Evolutionary conservation across 1,139 yeast species (phyloP).

Genomic region (Sugiyamaella xylanicola): DNA sequence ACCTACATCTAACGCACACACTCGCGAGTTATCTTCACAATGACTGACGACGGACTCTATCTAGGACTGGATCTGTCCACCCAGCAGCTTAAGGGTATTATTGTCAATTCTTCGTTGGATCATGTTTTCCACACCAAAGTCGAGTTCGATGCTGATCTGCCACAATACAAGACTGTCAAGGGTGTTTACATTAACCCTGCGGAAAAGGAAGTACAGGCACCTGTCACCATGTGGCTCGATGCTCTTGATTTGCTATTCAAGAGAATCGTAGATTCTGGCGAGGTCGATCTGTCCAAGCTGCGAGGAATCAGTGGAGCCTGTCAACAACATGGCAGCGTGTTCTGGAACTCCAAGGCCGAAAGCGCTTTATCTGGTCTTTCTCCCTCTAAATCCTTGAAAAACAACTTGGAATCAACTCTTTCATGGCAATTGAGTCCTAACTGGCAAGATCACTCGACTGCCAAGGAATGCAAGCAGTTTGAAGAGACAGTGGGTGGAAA

Average conservation of each 20-base stretch:
- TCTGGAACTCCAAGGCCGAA: constrained; percentile 61
- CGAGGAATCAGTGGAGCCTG: constrained; percentile 80
- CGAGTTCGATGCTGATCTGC: constrained; percentile 69
- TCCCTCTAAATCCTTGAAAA: constrained; percentile 23
- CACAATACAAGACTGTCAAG: constrained; percentile 61
- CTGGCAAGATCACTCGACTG: constrained; percentile 95
- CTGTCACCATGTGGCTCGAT: constrained; percentile 88
- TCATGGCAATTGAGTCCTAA: constrained; percentile 74
- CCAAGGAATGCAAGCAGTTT: constrained; percentile 62
- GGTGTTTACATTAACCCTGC: constrained; percentile 63
- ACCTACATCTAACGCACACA: no score
- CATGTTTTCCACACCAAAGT: constrained; percentile 62
- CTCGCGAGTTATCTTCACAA: no score
- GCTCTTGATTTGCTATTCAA: constrained; percentile 68
- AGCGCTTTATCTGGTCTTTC: constrained; percentile 41
- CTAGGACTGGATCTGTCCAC: constrained; percentile 84
- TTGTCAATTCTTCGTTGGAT: constrained; percentile 56
- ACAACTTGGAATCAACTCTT: constrained; percentile 47
- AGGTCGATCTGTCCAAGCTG: constrained; percentile 63
- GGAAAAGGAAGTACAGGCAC: constrained; percentile 52
- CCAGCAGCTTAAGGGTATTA: constrained; percentile 80
- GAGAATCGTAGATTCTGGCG: constrained; percentile 51
- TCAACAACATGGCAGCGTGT: constrained; percentile 92
- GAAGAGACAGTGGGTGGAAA: constrained; percentile 67
- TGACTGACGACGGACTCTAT: constrained; percentile 2